phyloP scores from a whole-genome alignment of 352 stramenopile genomes.

The Globisporangium ultimum region DNA sequence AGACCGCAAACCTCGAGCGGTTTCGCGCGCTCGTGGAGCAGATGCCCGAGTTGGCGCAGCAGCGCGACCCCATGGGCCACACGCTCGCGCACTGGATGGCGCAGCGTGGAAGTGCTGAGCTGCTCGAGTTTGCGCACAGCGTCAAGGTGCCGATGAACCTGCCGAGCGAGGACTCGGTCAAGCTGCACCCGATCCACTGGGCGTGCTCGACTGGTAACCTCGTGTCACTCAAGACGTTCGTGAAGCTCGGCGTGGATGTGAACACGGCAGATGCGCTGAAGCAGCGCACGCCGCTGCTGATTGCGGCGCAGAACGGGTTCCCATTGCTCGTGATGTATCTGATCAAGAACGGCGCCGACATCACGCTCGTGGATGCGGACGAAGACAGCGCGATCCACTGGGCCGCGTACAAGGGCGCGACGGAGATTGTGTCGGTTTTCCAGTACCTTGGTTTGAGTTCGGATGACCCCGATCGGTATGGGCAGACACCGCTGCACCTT shows the following conservation, averaged over 20 bases:
- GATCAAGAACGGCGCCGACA: conserved; percentile 66
- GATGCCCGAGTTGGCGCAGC: conserved; percentile 28
- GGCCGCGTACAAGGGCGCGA: conserved; percentile 83
- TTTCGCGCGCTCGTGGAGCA: conserved; percentile 49
- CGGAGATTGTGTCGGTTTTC: conserved; percentile 80
- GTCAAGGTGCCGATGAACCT: conserved; percentile 49
- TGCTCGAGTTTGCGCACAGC: conserved; percentile 53
- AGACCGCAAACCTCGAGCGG: conserved; percentile 48
- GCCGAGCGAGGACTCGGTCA: conserved; percentile 53
- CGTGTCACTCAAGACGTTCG: conserved; percentile 47
- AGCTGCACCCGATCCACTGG: conserved; percentile 83
- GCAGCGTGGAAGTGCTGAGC: conserved; percentile 45
- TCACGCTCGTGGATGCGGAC: conserved; percentile 60
- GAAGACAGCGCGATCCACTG: conserved; percentile 82
- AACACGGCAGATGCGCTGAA: conserved; percentile 75
- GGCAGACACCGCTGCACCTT: conserved; percentile 82
- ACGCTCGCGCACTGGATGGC: conserved; percentile 72
- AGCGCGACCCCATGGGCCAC: conserved; percentile 60
- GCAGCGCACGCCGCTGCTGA: conserved; percentile 65
- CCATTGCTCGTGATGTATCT: conserved; percentile 74
- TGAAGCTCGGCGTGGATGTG: conserved; percentile 65
- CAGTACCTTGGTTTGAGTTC: conserved; percentile 73
- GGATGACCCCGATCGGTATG: conserved; percentile 61
- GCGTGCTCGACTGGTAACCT: conserved; percentile 76
- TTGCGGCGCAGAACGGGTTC: conserved; percentile 76